Evolutionary conservation across 164 flowering plant genomes (phyloP).

Genomic region (Vitis rupestris): DNA sequence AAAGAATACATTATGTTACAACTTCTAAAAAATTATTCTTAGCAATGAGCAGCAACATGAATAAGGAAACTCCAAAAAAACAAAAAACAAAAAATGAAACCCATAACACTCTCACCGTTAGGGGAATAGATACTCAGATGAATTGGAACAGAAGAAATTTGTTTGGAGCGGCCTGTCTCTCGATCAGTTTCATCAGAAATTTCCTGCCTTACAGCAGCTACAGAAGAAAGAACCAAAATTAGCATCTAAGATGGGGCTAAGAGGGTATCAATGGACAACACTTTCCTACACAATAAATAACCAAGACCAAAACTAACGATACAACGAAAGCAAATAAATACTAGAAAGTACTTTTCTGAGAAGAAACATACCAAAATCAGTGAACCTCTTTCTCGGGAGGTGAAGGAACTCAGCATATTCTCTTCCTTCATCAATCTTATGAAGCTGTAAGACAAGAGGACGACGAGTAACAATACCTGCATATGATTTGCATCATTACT

Average conservation of each 20-base stretch:
- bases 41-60: too few relatives aligned
- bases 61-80: neutral
- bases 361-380: constrained; percentile 72
- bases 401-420: constrained; percentile 97
- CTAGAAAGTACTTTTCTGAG: neutral
- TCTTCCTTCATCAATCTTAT: constrained; percentile 79
- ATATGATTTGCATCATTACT: constrained; percentile 10
- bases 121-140: constrained; percentile 94
- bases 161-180: constrained; percentile 84
- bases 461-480: constrained; percentile 95
- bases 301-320: neutral
- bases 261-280: neutral
- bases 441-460: constrained; percentile 91
- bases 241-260: neutral
- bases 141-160: constrained; percentile 81
- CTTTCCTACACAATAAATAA: neutral
- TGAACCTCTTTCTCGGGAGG: constrained; percentile 74
- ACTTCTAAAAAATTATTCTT: neutral
- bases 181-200: constrained; percentile 95
- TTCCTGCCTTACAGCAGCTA: constrained; percentile 94
- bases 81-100: neutral
- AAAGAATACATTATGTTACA: neutral
- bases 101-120: constrained; percentile 52
- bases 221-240: constrained; percentile 12
- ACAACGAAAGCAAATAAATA: neutral